Base-by-base conservation (phyloP, 305 asterid genomes). In the Solanum hybrid region DNA sequence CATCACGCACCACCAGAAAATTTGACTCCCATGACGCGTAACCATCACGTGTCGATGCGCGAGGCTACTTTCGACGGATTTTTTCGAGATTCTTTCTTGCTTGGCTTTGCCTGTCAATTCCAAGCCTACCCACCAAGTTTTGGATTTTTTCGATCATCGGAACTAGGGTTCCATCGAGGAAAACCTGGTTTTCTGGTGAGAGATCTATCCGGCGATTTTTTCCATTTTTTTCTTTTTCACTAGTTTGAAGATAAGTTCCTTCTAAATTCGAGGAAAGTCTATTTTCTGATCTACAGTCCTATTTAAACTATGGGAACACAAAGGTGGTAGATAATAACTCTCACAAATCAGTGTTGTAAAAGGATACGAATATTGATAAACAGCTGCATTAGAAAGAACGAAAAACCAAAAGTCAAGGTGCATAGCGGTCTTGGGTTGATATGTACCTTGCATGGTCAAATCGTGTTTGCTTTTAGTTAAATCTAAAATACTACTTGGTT, bases 341-440 rank as follows among this genome's bases (percentile, higher is more conserved):
- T 71, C 34, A 71, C 77, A 71, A 71, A 71, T 73, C 5, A 28
- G 20, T 1, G 78, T 28, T 73, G 35, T 73, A 73, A 73, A 73
- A 73, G 0, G 78, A 73, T 28, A 6, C 0, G 24, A 0, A 61
- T 0, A 61, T 20, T 0, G 26, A 20, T 61, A 61, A 61, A 61
- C 71, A 61, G 71, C 26, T 61, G 71, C 71, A 61, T 61, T 11
- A 20, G 0, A 61, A 61, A 61, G 71, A 61, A 61, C 71, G 10
- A 61, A 61, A 57, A 16, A 0, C 0, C 69, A 57, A 57, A 57
- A 61, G 24, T 61, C 24, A 61, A 61, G 71, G 71, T 61, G 71
- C 71, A 61, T 61, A 61, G 24, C 11, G 24, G 71, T 57, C 71
- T 61, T 61, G 35, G 22, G 78, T 7, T 28, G 35, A 28, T 73